Evolutionary conservation across 805 yeast genomes (phyloP), one percentile per base, ranked within the genome.

Genomic region (Pichia cabralensis): DNA sequence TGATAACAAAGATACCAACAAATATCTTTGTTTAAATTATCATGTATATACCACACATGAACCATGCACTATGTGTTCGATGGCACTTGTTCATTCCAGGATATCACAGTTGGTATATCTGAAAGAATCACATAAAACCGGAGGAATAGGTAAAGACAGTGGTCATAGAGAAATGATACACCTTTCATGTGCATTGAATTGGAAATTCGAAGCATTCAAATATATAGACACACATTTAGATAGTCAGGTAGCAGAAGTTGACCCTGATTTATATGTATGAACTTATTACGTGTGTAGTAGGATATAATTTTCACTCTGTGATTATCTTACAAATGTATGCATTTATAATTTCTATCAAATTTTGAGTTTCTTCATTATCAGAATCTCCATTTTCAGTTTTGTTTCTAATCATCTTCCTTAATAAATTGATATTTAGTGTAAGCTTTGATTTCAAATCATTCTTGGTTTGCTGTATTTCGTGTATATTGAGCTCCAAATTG

Each of bases 1-100:
- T 22, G 31, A 30, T 11, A 15, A 6, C 2, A 15, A 31, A 4
- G 40, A 45, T 15, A 30, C 22, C 2, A 36, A 34, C 12, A 44
- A 48, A 21, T 92, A 92, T 50, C 64, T 92, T 3, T 88, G 97
- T 51, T 69, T 79, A 23, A 71, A 77, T 35, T 67, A 75, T 44
- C 76, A 82, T 41, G 85, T 92, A 0, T 85, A 81, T 50, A 81
- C 94, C 1, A 80, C 95, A 0, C 95, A 86, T 52, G 98, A 92
- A 55, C 98, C 98, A 0, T 92, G 98, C 49, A 72, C 84, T 0
- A 92, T 89, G 96, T 92, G 98, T 50, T 61, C 83, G 6, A 92
- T 92, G 98, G 97, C 97, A 0, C 62, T 92, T 26, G 77, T 88
- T 9, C 98, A 92, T 53, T 89, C 97, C 1, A 64, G 98, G 31